phyloP scores from a whole-genome alignment of 805 yeast genomes.

The Yarrowia keelungensis region DNA sequence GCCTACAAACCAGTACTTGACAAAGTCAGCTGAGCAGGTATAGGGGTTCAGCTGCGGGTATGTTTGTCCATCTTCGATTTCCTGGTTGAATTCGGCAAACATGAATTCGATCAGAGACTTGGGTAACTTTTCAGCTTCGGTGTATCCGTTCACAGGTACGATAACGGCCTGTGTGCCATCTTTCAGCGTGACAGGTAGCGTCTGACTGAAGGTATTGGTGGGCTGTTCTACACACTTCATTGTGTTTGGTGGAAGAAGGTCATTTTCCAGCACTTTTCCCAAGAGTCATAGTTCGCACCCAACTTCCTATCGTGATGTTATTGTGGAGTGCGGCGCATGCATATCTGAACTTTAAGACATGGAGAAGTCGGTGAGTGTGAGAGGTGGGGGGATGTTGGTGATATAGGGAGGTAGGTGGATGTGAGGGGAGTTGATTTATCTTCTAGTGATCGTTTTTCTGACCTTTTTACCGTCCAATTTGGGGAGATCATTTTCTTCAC shows the following conservation, averaged over 20 bases:
- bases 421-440: background rate
- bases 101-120: slow-evolving; percentile 77
- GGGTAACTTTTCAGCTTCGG: slow-evolving; percentile 59
- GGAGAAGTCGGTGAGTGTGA: background rate
- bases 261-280: background rate
- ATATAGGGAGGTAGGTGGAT: background rate
- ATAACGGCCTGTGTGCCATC: slow-evolving; percentile 12
- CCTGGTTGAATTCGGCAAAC: slow-evolving; percentile 92
- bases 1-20: slow-evolving; percentile 85
- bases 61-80: slow-evolving; percentile 86
- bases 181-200: slow-evolving; percentile 1
- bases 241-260: background rate
- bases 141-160: slow-evolving; percentile 13
- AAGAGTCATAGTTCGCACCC: slow-evolving; percentile 12
- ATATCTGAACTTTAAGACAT: background rate
- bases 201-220: background rate
- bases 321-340: slow-evolving; percentile 1
- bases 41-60: slow-evolving; percentile 84
- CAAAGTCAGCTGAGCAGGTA: slow-evolving; percentile 71
- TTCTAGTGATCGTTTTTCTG: background rate
- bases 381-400: background rate
- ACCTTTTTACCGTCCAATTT: too few relatives aligned
- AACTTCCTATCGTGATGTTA: slow-evolving; percentile 22
- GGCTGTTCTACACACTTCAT: slow-evolving; percentile 7
- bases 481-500: too few relatives aligned